Evolutionary conservation across 1,284 basidiomycete species (phyloP).

Genomic region (Apiotrichum sp.): DNA sequence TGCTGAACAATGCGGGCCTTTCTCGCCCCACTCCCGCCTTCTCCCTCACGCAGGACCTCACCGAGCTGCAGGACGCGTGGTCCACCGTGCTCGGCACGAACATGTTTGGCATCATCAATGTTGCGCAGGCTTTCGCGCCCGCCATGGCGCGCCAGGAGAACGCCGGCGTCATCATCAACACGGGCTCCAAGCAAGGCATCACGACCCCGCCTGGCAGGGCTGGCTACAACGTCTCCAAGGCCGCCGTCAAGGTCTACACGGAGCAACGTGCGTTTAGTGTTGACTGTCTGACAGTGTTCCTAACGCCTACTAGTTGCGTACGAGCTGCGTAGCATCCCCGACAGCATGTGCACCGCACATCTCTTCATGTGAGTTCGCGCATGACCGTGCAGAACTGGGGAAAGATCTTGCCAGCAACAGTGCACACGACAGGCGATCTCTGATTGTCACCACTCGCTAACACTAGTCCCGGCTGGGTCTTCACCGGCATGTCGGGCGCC

Average conservation of each 20-base stretch:
- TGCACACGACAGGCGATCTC: no score
- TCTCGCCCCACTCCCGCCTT: constrained; percentile 35
- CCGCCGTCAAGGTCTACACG: constrained; percentile 79
- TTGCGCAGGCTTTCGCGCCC: constrained; percentile 80
- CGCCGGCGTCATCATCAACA: constrained; percentile 78
- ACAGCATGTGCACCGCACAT: constrained; percentile 70
- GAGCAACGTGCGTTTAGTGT: constrained; percentile 54
- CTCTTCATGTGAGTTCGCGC: constrained; percentile 61
- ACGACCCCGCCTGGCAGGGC: constrained; percentile 80
- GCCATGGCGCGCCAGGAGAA: constrained; percentile 76
- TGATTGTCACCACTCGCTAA: background rate
- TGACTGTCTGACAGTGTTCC: background rate
- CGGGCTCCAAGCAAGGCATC: constrained; percentile 88
- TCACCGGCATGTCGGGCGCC: constrained; percentile 60
- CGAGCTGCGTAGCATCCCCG: constrained; percentile 64
- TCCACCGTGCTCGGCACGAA: constrained; percentile 69
- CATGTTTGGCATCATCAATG: constrained; percentile 65
- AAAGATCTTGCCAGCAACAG: no score
- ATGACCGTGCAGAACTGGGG: no score
- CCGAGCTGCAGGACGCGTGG: constrained; percentile 64
- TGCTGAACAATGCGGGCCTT: constrained; percentile 69
- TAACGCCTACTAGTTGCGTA: constrained; percentile 54
- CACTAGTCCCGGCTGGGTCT: constrained; percentile 74
- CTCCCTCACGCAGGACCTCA: constrained; percentile 29
- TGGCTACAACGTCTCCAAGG: constrained; percentile 78